Evolutionary conservation across 2,329 filamentous ascomycete species (phyloP), one percentile per base, ranked within the genome.

Genomic region (Exophiala dermatitidis): DNA sequence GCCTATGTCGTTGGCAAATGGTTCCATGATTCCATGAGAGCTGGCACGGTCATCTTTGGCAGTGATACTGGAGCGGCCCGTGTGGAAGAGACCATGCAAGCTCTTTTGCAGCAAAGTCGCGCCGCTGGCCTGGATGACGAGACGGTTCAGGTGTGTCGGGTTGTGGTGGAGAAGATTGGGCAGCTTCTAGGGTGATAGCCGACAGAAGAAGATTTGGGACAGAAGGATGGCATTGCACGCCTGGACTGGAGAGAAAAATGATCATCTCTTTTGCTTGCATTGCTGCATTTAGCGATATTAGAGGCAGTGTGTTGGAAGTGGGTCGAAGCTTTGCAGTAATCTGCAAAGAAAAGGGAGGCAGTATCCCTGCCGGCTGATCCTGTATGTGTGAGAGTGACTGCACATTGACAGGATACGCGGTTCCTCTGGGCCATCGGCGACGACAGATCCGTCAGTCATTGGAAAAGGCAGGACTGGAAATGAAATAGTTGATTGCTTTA

Each of bases 1-100:
- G 68, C 85, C 0, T 82, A 84, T 61, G 68, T 83, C 2, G 72
- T 83, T 3, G 71, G 77, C 52, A 71, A 74, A 51, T 88, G 85
- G 85, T 80, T 77, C 60, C 70, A 75, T 46, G 73, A 79, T 9
- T 81, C 77, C 46, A 71, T 78, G 53, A 72, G 79, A 29, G 70
- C 74, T 6, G 79, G 78, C 12, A 76, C 76, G 2, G 67, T 73
- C 4, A 66, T 80, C 7, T 85, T 83, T 62, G 83, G 83, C 8
- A 78, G 79, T 48, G 78, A 83, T 38, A 74, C 77, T 50, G 80
- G 81, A 57, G 77, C 78, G 2, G 69, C 72, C 38, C 68, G 72
- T 3, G 68, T 78, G 4, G 67, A 66, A 5, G 71, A 77, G 58
- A 68, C 73, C 45, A 64, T 78, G 46, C 33, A 57, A 32, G 52